Evolutionary conservation across 2,329 filamentous ascomycete genomes (phyloP), one percentile per base, ranked within the genome.

Genomic region (Aspergillus neotritici): DNA sequence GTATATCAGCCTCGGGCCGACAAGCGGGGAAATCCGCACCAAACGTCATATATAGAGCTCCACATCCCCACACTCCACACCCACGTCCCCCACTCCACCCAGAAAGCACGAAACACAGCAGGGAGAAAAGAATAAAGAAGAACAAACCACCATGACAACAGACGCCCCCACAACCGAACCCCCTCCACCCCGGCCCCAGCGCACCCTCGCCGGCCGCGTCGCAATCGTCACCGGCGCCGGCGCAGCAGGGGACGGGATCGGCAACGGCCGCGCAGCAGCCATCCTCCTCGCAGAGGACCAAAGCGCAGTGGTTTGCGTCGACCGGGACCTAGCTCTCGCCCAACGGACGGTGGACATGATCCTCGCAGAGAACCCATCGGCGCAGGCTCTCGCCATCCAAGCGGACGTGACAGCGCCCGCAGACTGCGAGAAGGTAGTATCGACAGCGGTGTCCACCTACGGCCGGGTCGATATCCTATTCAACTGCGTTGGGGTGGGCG

Each of bases 401-500:
- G 77, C 68, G 2, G 75, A 84, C 50, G 77, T 84, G n/a, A 80
- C 78, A 0, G 60, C 62, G 1, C 67, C 73, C 12, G 43, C 44
- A 0, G 77, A 82, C 41, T 84, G 80, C 53, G 63, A 74, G 38
- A 50, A 46, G 1, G 61, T 66, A 2, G 57, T 65, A 1, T n/a
- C 68, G 0, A 43, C 58, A 0, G 72, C 79, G 0, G 21, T 55
- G 8, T 36, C 49, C 5, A 16, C 60, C 1, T 84, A 76, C 49
- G 79, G 78, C 0, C 66, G 76, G 2, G 50, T 85, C 2, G 79
- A 84, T 52, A 79, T 84, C 33, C 64, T 85, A 1, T 67, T 84
- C 30, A 84, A 84, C 54, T 80, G 79, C 43, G 82, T 85, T 2
- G 83, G 82, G 0, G 66, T 84, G 14, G 70, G 71, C 4, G 82